phyloP scores from a whole-genome alignment of 2,329 filamentous ascomycete species.

The Samsoniella hepiali region DNA sequence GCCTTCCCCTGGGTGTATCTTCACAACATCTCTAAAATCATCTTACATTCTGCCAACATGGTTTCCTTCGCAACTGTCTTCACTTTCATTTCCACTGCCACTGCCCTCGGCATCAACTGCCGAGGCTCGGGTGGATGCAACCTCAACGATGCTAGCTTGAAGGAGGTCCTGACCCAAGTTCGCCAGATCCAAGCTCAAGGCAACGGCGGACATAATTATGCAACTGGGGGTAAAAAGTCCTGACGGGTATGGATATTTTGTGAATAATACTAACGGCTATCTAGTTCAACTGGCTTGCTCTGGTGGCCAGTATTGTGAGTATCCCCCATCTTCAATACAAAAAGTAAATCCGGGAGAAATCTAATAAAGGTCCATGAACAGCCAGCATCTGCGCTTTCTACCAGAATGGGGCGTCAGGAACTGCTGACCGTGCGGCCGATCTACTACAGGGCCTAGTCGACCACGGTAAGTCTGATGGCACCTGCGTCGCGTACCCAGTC shows the following conservation, averaged over 20 bases:
- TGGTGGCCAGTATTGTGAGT: conserved; percentile 16
- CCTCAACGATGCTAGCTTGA: conserved; percentile 20
- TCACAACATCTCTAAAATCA: not conserved
- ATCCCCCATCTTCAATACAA: not conserved
- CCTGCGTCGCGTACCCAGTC: not conserved
- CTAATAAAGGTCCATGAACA: not conserved
- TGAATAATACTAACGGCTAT: not conserved
- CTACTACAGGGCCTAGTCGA: conserved; percentile 20
- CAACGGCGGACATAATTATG: conserved; percentile 20
- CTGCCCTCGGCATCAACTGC: conserved; percentile 23
- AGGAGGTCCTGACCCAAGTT: conserved; percentile 18
- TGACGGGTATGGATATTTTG: not conserved
- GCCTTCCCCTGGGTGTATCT: too few relatives aligned
- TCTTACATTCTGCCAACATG: not conserved
- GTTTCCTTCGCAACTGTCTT: conserved; percentile 7
- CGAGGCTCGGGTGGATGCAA: conserved; percentile 21
- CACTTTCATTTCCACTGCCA: conserved; percentile 14
- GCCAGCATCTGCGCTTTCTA: conserved; percentile 22
- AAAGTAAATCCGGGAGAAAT: not conserved
- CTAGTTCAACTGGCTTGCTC: conserved; percentile 23
- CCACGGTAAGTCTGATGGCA: conserved; percentile 7
- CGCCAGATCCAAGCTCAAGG: conserved; percentile 20
- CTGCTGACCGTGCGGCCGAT: conserved; percentile 19
- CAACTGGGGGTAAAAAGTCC: conserved; percentile 15
- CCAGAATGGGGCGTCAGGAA: conserved; percentile 22